A percentile compares a stretch with the other conserved stretches of the same genome.
Conservation (phyloP, 2,329 filamentous ascomycete genomes). For the Diaporthe destruens region DNA sequence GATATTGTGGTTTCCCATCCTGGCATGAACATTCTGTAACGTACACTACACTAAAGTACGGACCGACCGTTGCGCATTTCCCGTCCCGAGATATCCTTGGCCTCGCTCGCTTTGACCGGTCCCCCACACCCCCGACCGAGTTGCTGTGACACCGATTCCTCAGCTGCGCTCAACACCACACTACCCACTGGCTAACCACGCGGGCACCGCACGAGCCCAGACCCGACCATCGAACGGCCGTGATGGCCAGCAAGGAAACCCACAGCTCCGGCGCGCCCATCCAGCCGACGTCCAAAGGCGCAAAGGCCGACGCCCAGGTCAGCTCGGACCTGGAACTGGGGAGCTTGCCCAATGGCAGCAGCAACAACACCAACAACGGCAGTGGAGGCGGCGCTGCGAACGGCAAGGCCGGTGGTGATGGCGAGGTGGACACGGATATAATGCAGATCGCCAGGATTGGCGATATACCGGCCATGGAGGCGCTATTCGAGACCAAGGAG, state of each 20-base stretch:
- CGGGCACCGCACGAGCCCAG: background rate
- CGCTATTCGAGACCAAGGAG: constrained; percentile 85
- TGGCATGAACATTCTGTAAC: constrained; percentile 18
- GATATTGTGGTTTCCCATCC: background rate
- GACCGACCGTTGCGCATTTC: constrained; percentile 10
- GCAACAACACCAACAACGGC: constrained; percentile 61
- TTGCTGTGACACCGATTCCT: background rate
- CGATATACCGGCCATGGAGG: constrained; percentile 88
- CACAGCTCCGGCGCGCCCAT: constrained; percentile 55
- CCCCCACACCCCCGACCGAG: constrained; percentile 2
- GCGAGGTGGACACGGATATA: constrained; percentile 73
- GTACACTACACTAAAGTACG: background rate
- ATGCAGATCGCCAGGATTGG: constrained; percentile 95
- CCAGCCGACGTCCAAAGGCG: constrained; percentile 68
- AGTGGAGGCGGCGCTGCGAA: constrained; percentile 43
- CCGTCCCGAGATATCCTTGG: background rate
- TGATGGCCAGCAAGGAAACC: constrained; percentile 51
- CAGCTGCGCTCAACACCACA: constrained; percentile 11
- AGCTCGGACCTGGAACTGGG: constrained; percentile 70
- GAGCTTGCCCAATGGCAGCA: constrained; percentile 56
- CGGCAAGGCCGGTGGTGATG: constrained; percentile 46
- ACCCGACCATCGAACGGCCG: constrained; percentile 44
- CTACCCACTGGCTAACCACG: background rate
- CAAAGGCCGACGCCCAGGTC: constrained; percentile 66
- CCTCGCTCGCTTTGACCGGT: background rate